phyloP scores from a whole-genome alignment of 2,329 filamentous ascomycete species.

The Stromatinia cepivora region DNA sequence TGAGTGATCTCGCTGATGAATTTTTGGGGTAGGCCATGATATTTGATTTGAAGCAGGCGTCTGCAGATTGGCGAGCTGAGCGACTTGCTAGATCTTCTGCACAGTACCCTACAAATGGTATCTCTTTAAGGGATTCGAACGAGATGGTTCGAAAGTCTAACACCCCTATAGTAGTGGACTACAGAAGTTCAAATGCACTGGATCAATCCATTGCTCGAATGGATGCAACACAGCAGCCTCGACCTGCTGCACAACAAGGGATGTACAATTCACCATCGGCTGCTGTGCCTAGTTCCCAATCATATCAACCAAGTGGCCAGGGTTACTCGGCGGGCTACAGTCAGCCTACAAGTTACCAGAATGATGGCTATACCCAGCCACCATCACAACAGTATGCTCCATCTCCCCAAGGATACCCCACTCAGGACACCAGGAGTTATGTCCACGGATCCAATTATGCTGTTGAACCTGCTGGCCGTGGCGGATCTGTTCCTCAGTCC shows the following conservation, averaged over 20 bases:
- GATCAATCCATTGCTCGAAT: conserved; percentile 43
- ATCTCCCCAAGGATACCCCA: conserved; percentile 26
- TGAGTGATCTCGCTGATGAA: conserved; percentile 29
- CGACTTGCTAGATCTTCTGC: conserved; percentile 36
- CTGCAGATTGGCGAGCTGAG: conserved; percentile 49
- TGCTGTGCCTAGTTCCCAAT: conserved; percentile 25
- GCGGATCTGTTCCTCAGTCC: conserved; percentile 24
- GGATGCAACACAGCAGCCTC: conserved; percentile 38
- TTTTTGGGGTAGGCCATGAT: conserved; percentile 51
- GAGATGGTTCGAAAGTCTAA: conserved; percentile 41
- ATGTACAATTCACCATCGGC: conserved; percentile 32
- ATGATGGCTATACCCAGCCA: conserved; percentile 30
- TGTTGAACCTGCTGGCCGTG: conserved; percentile 29
- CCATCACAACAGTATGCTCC: conserved; percentile 22
- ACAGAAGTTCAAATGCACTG: conserved; percentile 37
- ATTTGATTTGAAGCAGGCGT: conserved; percentile 54
- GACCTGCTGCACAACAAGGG: conserved; percentile 25
- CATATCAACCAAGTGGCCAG: conserved; percentile 26
- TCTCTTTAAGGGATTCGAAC: conserved; percentile 38
- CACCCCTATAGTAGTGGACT: conserved; percentile 42
- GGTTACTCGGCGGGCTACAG: conserved; percentile 33
- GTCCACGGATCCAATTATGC: conserved; percentile 36
- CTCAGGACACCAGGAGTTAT: conserved; percentile 36
- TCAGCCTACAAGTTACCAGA: conserved; percentile 33
- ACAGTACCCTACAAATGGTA: conserved; percentile 41